Percentiles rank a stretch among this genome's conserved stretches.
These are phyloP conservation scores for Cladosporium sp. DNA, from an alignment of 2,329 filamentous ascomycete genomes.

Conservation along the genomic window DNA sequence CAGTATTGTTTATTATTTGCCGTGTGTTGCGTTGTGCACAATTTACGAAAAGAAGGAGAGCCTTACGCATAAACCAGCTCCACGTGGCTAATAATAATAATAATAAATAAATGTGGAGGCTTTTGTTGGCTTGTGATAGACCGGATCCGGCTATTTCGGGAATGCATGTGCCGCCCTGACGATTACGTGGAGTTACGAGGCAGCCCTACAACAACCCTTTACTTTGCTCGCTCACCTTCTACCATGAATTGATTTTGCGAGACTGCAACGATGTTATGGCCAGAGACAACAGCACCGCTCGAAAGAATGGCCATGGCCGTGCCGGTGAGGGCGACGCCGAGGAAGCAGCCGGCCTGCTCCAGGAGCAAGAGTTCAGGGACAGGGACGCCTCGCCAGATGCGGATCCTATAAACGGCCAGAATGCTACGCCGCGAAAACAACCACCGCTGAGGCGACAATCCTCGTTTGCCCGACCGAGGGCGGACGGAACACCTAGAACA, in stretches of 20 bases:
- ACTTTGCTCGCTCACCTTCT: not conserved
- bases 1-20: no score
- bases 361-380: conserved; percentile 27
- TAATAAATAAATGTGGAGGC: not conserved
- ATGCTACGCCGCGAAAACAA: conserved; percentile 19
- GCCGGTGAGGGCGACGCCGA: conserved; percentile 24
- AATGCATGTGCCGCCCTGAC: not conserved
- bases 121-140: conserved; percentile 1
- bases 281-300: conserved; percentile 32
- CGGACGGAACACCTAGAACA: conserved; percentile 60
- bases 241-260: conserved; percentile 3
- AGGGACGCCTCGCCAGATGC: conserved; percentile 30
- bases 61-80: not conserved
- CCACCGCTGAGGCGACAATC: conserved; percentile 30
- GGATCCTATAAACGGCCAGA: conserved; percentile 24
- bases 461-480: conserved; percentile 50
- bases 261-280: conserved; percentile 39
- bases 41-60: not conserved
- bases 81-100: conserved; percentile 5
- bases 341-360: conserved; percentile 34
- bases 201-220: not conserved
- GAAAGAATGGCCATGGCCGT: conserved; percentile 26
- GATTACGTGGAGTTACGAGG: conserved; percentile 14
- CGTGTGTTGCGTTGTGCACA: not conserved
- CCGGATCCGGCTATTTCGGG: conserved; percentile 5